Base-by-base conservation (phyloP, 768 basidiomycete species). In the Leucocoprinus leucothites region DNA sequence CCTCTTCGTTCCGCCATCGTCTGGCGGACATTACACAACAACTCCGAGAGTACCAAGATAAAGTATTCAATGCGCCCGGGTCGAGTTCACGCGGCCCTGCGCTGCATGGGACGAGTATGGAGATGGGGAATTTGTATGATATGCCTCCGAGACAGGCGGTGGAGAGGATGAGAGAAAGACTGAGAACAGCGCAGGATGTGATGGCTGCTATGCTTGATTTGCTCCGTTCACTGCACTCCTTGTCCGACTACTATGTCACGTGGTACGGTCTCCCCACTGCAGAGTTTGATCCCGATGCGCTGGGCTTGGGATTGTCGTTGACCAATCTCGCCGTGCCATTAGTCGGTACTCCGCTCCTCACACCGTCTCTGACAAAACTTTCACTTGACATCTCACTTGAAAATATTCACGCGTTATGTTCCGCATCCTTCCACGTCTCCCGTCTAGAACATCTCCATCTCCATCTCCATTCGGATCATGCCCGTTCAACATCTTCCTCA, bases 241-340 rank as follows among this genome's bases (percentile, higher is more conserved):
- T 81, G 9, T 74, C 71, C 13, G 75, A 79, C 59, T 79, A 78
- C 61, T 75, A 79, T 56, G 74, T 81, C 56, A 74, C 74, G 36
- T 81, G 78, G 79, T 72, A 67, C 31, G 76, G 76, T 16, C 68
- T 77, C 18, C 72, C 73, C 35, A 40, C 44, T 31, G 28, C 42
- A n/a, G n/a, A n/a, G n/a, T n/a, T n/a, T n/a, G n/a, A n/a, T n/a
- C n/a, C n/a, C n/a, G n/a, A n/a, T n/a, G n/a, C n/a, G n/a, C n/a
- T n/a, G n/a, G n/a, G n/a, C n/a, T n/a, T n/a, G n/a, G n/a, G n/a
- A n/a, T 21, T 42, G 48, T 57, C 64, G n/a, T 57, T 53, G 44
- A 40, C 43, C 46, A 52, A 22, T 35, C 45, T 36, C 41, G 35
- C 57, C 13, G 21, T 43, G 41, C 38, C 57, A 24, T 42, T 45